phyloP scores from a whole-genome alignment of 768 basidiomycete genomes.

The Phylloporus sp. region DNA sequence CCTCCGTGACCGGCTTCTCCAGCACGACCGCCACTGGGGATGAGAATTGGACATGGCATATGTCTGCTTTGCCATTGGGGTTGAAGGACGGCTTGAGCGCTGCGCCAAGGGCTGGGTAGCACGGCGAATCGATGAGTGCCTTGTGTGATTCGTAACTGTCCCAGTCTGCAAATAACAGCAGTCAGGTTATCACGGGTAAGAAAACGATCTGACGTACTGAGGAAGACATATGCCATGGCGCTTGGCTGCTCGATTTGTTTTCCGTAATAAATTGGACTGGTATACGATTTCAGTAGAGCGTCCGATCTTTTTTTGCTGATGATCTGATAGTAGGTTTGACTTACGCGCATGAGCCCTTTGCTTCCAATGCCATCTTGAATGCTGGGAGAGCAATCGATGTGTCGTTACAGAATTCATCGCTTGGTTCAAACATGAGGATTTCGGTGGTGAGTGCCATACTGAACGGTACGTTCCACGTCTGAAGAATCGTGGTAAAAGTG shows the following conservation, averaged over 20 bases:
- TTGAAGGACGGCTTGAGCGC: conserved; percentile 5
- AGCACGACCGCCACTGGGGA: conserved; percentile 12
- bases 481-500: not conserved
- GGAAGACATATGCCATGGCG: conserved; percentile 9
- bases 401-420: conserved; percentile 6
- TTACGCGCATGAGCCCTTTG: conserved; percentile 11
- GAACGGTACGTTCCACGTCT: not conserved
- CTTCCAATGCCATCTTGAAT: conserved; percentile 7
- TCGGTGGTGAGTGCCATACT: conserved; percentile 21
- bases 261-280: conserved; percentile 20
- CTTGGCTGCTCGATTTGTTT: conserved; percentile 15
- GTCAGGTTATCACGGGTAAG: not conserved
- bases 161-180: conserved; percentile 19
- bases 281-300: not conserved
- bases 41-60: conserved; percentile 22
- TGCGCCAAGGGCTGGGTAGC: conserved; percentile 2
- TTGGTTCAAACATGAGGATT: conserved; percentile 18
- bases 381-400: not conserved
- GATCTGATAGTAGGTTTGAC: conserved; percentile 2
- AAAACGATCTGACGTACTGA: conserved; percentile 10
- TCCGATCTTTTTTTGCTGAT: not conserved
- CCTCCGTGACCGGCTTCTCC: conserved; percentile 21
- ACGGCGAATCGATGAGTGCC: conserved; percentile 1
- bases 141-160: conserved; percentile 22
- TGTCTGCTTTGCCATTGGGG: conserved; percentile 1